A percentile compares a stretch with the other conserved stretches of the same genome.
Conservation (phyloP, 352 stramenopile genomes). For the Pythium brassicae region DNA sequence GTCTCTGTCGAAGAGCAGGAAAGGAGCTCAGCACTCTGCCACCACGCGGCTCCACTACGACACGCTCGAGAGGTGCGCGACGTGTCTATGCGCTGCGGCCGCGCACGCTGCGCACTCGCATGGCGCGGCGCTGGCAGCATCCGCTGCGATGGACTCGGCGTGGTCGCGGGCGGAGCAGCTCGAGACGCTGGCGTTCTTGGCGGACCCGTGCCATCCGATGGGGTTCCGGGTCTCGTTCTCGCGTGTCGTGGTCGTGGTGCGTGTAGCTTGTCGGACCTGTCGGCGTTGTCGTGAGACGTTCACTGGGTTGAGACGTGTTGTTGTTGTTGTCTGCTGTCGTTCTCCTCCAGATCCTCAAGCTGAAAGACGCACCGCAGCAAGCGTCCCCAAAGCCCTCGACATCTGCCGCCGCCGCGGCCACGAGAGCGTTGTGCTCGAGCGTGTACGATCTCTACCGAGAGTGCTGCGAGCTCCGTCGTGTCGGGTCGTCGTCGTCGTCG, state of each 20-base stretch:
- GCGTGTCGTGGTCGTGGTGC: constrained; percentile 28
- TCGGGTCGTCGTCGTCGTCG: not conserved
- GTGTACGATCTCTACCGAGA: constrained; percentile 40
- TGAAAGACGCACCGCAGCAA: no score
- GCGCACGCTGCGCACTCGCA: not conserved
- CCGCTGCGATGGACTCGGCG: not conserved
- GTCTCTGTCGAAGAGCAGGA: not conserved
- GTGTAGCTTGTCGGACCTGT: constrained; percentile 4
- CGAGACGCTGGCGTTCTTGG: constrained; percentile 11
- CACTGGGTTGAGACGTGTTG: not conserved
- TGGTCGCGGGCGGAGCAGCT: not conserved
- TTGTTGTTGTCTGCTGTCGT: not conserved
- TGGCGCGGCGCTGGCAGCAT: not conserved
- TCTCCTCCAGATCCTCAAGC: constrained; percentile 4
- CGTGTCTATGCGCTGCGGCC: constrained; percentile 5
- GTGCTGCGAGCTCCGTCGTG: constrained; percentile 13
- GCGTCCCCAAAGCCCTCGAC: no score
- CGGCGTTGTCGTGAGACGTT: not conserved
- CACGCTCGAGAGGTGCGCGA: constrained; percentile 10
- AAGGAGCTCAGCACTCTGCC: not conserved
- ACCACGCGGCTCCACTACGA: constrained; percentile 10
- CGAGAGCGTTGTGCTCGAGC: constrained; percentile 24
- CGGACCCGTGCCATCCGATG: constrained; percentile 25
- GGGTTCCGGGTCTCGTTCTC: constrained; percentile 36
- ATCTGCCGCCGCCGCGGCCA: constrained; percentile 12